Evolutionary conservation across 768 basidiomycete species (phyloP), one percentile per base, ranked within the genome.

Genomic region (Boletus subcaerulescens): DNA sequence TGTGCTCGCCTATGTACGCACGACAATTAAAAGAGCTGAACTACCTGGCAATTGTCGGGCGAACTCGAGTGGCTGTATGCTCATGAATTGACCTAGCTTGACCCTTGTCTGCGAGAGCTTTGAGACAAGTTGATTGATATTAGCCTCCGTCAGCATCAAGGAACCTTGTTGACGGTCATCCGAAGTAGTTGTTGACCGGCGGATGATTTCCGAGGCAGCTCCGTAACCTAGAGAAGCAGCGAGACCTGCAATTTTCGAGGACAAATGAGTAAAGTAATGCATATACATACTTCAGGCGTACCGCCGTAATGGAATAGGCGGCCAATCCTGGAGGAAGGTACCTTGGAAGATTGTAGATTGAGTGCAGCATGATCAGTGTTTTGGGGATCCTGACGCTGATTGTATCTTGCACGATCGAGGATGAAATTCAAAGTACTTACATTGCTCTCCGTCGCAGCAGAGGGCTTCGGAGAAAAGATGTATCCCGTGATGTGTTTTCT

Each of bases 101-200:
- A 99, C 96, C 14, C 95, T 78, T 97, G 98, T 98, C 67, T 88
- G 83, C 0, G 91, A 87, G n/a, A 99, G 77, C 63, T 96, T 97
- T 2, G 86, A 84, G 2, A 98, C 97, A 0, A 99, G 79, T 3
- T 95, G 82, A 47, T 85, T 85, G 52, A 98, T 79, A 65, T 98
- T 98, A 8, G 88, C 87, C 68, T 97, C 94, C 2, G 88, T 91
- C 84, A 98, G 84, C 70, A 98, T 85, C 5, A 94, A 67, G 1
- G 87, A 81, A 4, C 81, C 72, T 13, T 64, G 56, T 17, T 69
- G 60, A 3, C 64, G 57, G 13, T 71, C 64, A 5, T 70, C 63
- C 1, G 76, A 67, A 4, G 73, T 56, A 18, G 72, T 71, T 3
- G 79, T 76, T 0, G 88, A 80, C 4, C 93, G 83, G 31, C 91